Evolutionary conservation across 768 basidiomycete species (phyloP).

Genomic region (Boletus sp.): DNA sequence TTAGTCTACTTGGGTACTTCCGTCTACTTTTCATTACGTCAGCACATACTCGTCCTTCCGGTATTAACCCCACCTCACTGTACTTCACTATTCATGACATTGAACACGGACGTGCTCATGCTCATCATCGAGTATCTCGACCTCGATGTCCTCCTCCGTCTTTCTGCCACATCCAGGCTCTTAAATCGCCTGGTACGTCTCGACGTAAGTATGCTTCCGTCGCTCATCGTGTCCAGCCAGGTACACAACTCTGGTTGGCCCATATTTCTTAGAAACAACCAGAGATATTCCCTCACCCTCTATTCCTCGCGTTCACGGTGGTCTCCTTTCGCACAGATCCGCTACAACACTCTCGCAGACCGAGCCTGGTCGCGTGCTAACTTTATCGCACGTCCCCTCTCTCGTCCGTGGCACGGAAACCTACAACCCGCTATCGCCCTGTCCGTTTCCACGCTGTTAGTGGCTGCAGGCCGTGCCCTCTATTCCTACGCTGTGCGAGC

Average conservation of each 20-base stretch:
- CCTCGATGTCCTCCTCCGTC: slow-evolving; percentile 38
- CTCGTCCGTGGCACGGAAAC: slow-evolving; percentile 54
- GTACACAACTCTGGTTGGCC: slow-evolving; percentile 63
- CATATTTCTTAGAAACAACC: slow-evolving; percentile 46
- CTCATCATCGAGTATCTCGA: slow-evolving; percentile 47
- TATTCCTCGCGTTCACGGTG: slow-evolving; percentile 41
- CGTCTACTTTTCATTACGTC: slow-evolving; percentile 13
- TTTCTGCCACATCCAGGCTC: slow-evolving; percentile 30
- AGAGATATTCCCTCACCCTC: slow-evolving; percentile 54
- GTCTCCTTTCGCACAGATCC: slow-evolving; percentile 42
- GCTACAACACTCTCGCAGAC: slow-evolving; percentile 54
- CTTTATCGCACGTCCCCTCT: slow-evolving; percentile 65
- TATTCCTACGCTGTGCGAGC: slow-evolving; percentile 52
- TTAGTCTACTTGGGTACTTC: not conserved
- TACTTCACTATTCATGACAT: slow-evolving; percentile 1
- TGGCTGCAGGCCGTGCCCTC: slow-evolving; percentile 58
- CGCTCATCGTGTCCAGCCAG: slow-evolving; percentile 32
- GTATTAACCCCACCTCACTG: too few species aligned
- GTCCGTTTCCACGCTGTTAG: slow-evolving; percentile 50
- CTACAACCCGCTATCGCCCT: slow-evolving; percentile 56
- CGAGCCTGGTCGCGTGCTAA: slow-evolving; percentile 45
- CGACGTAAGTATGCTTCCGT: not conserved
- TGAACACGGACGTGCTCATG: slow-evolving; percentile 58
- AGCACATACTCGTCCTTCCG: slow-evolving; percentile 3
- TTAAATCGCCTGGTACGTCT: slow-evolving; percentile 39